phyloP scores from a whole-genome alignment of 768 basidiomycete species.

The Wakefieldia striispora region DNA sequence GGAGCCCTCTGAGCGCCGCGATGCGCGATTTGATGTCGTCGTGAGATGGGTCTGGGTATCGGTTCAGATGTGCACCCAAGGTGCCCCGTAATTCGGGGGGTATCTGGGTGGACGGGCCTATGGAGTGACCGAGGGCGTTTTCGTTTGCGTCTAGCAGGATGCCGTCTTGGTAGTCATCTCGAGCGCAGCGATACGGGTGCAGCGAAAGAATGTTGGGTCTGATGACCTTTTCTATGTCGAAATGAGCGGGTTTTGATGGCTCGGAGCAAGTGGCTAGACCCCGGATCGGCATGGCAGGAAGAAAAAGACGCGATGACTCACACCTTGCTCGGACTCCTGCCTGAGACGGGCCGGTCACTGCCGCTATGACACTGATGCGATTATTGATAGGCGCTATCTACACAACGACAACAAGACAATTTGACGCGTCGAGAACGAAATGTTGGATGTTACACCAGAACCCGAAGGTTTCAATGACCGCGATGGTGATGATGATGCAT shows the following conservation, averaged over 20 bases:
- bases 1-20: slow-evolving; percentile 67
- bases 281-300: slow-evolving; percentile 57
- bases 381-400: no score
- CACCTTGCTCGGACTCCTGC: no score
- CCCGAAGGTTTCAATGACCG: no score
- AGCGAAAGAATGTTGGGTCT: slow-evolving; percentile 93
- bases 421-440: no score
- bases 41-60: slow-evolving; percentile 94
- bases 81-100: slow-evolving; percentile 37
- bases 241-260: slow-evolving; percentile 68
- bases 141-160: slow-evolving; percentile 98
- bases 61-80: slow-evolving; percentile 61
- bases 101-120: slow-evolving; percentile 39
- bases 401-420: no score
- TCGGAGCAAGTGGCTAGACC: slow-evolving; percentile 48
- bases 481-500: no score
- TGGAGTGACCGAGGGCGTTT: slow-evolving; percentile 88
- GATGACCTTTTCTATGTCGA: slow-evolving; percentile 78
- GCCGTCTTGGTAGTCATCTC: slow-evolving; percentile 91
- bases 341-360: no score
- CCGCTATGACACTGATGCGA: no score
- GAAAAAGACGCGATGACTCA: no score
- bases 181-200: slow-evolving; percentile 91
- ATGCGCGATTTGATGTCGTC: slow-evolving; percentile 73
- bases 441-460: no score